A percentile compares a stretch with the other conserved stretches of the same genome.
These are phyloP conservation scores for Cyclostephanos invisitatus DNA, from an alignment of 108 stramenopile species.

Conservation along the genomic window DNA sequence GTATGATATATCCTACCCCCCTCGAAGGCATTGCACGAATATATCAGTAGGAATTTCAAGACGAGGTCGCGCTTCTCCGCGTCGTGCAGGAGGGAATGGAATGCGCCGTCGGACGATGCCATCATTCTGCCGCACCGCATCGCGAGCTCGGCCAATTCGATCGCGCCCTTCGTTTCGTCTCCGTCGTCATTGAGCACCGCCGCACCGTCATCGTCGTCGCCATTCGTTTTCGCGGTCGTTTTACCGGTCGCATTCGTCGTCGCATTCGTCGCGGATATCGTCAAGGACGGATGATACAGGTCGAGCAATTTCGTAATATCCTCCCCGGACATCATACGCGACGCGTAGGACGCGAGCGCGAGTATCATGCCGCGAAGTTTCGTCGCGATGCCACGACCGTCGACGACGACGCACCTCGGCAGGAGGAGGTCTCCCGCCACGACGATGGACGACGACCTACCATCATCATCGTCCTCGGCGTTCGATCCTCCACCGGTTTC, in stretches of 20 bases:
- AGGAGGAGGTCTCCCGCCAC: slow-evolving; percentile 16
- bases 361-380: slow-evolving; percentile 72
- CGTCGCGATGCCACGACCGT: slow-evolving; percentile 16
- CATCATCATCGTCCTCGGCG: slow-evolving; percentile 7
- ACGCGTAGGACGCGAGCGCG: slow-evolving; percentile 55
- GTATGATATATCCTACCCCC: slow-evolving; percentile 71
- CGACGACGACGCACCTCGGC: slow-evolving; percentile 9
- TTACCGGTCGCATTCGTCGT: too few species aligned
- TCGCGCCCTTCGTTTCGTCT: slow-evolving; percentile 41
- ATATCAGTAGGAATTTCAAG: slow-evolving; percentile 58
- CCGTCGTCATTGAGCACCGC: slow-evolving; percentile 7
- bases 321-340: slow-evolving; percentile 19
- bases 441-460: background rate
- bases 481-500: background rate
- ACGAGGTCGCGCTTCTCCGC: slow-evolving; percentile 3
- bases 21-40: slow-evolving; percentile 83
- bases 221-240: too few species aligned
- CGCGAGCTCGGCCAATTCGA: slow-evolving; percentile 51
- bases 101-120: slow-evolving; percentile 13
- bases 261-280: background rate
- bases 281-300: slow-evolving; percentile 59
- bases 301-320: slow-evolving; percentile 40
- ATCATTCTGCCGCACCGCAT: slow-evolving; percentile 49
- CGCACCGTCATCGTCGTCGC: background rate
- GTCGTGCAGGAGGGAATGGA: slow-evolving; percentile 17